Base-by-base conservation (phyloP, 2,329 filamentous ascomycete species). In the Ophiostoma sp. region DNA sequence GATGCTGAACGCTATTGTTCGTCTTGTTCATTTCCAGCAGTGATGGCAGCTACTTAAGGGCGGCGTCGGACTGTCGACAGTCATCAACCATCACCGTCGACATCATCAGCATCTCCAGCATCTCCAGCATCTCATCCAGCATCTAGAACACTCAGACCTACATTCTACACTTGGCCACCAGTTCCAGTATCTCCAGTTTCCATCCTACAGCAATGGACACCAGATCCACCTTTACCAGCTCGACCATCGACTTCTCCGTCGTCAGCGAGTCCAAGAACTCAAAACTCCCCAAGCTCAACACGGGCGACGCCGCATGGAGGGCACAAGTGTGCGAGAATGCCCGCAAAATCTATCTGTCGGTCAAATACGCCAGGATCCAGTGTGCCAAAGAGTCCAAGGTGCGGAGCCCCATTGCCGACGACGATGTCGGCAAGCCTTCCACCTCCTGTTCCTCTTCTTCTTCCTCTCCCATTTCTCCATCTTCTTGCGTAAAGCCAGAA, bases 311-410 rank as follows among this genome's bases (percentile, higher is more conserved):
- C 1, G 36, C 36, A 7, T 71, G 67, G 70, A 33, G 57, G 31
- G 44, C 36, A 0, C 54, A 33, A n/a, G 23, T 69, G 6, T 33
- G 65, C 10, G 36, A n/a, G 20, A 67, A 67, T 39, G 70, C 68
- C 3, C 68, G 68, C 31, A 36, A 67, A 39, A 36, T 67, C 39
- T 71, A 67, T 41, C 31, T 71, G n/a, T 66, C 52, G 2, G 68
- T 67, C 15, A 54, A 65, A 8, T 68, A 71, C 48, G 17, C 31
- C 27, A 13, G 27, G 27, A 36, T 48, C 5, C 35, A 31, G 7
- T 52, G 48, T 52, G 67, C 36, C 4, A 67, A 48, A 20, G 6
- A 11, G 27, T 35, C 33, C 7, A 17, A 17, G 23, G 33, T 15
- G 23, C 67, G 70, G 4, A 52, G 20, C 8, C 67, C 48, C 2